Base-by-base conservation (phyloP, 2,329 filamentous ascomycete genomes). In the Pseudogymnoascus sp. region DNA sequence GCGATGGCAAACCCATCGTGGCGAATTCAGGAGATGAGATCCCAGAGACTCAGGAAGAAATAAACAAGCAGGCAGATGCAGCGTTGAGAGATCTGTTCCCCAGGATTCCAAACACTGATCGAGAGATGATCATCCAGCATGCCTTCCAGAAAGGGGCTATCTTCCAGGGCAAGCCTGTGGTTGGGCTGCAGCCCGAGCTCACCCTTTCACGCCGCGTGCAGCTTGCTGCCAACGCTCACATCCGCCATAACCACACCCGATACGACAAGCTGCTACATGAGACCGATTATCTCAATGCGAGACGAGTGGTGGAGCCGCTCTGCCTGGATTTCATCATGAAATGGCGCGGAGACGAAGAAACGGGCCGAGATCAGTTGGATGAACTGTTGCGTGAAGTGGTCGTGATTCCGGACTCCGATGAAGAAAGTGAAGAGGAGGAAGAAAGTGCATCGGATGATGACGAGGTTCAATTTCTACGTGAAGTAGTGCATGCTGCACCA, bases 341-440 rank as follows among this genome's bases (percentile, higher is more conserved):
- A 82, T 89, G 86, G 86, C 85, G 86, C 76, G 86, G 86, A 63
- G 86, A 89, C 68, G 86, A 89, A 72, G 86, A 89, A 72, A 88
- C 82, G 16, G 86, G 86, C 25, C 82, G 85, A 59, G 85, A 89
- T 69, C 84, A 88, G 71, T 78, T 88, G 14, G 85, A 88, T 64
- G 85, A 88, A 70, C 87, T 88, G 64, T 76, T 88, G 36, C 80
- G 84, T 60, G 86, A 89, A 73, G 84, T 88, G 10, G 83, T 88
- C 62, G 82, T 88, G 69, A 86, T 89, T 50, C 71, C 70, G n/a
- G 73, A 75, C 61, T 74, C 73, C 0, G 73, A 74, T 60, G 67
- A 69, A 18, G 68, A 70, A 14, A 68, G 67, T 53, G 69, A 71
- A 16, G 60, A 53, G 25, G 61, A 60, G 36, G 46, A 61, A 36